phyloP scores from a whole-genome alignment of 805 yeast genomes.

The Candida tammaniensis region DNA sequence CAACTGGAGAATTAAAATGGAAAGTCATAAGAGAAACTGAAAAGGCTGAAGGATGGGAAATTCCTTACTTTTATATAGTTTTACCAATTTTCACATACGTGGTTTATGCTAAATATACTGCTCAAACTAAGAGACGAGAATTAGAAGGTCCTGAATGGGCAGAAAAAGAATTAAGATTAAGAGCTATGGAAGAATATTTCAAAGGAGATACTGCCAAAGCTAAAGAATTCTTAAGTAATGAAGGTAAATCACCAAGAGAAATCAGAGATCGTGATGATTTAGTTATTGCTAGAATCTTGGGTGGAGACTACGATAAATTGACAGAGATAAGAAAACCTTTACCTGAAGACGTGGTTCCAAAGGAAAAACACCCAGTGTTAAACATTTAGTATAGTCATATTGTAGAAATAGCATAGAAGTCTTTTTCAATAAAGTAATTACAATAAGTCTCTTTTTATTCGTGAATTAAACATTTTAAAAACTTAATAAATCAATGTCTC shows the following conservation, averaged over 20 bases:
- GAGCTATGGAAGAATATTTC: conserved; percentile 65
- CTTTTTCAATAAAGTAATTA: not conserved
- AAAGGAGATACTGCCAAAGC: conserved; percentile 52
- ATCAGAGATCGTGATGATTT: conserved; percentile 68
- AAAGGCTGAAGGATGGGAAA: conserved; percentile 83
- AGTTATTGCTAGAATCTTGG: conserved; percentile 75
- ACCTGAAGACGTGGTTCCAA: conserved; percentile 37
- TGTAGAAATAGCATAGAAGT: not conserved
- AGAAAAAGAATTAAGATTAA: conserved; percentile 71
- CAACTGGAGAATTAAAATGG: conserved; percentile 79
- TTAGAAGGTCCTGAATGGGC: conserved; percentile 71
- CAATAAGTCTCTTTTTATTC: not conserved
- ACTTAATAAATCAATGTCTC: conserved; percentile 50
- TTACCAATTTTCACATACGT: conserved; percentile 67
- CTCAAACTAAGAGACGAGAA: conserved; percentile 40
- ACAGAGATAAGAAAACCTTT: conserved; percentile 53
- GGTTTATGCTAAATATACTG: conserved; percentile 46
- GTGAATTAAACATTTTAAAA: conserved; percentile 21
- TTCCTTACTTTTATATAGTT: conserved; percentile 64
- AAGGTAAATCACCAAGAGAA: conserved; percentile 53
- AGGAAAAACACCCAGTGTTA: conserved; percentile 32
- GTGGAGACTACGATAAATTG: conserved; percentile 79
- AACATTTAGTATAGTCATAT: conserved; percentile 25
- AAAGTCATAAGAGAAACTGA: conserved; percentile 68
- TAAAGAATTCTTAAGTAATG: conserved; percentile 50